These are phyloP conservation scores for Lepidium campestre DNA, from an alignment of 441 rosid species.

Conservation along the genomic window DNA sequence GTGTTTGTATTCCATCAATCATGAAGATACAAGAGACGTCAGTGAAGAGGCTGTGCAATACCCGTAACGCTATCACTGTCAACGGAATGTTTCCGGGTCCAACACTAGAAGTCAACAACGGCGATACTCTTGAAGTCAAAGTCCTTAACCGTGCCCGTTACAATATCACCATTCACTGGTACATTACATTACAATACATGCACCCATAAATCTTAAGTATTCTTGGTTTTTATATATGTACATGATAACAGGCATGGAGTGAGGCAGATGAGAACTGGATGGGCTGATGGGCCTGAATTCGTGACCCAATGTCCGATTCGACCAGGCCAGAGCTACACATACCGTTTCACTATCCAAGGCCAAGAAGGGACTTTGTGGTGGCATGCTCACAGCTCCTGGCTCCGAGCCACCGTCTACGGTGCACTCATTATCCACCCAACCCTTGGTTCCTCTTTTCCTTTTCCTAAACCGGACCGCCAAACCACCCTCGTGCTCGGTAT, in stretches of 20 bases:
- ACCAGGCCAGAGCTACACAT: conserved; percentile 72
- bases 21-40: conserved; percentile 26
- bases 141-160: conserved; percentile 65
- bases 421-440: conserved; percentile 71
- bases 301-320: conserved; percentile 89
- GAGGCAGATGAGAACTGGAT: conserved; percentile 64
- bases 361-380: conserved; percentile 96
- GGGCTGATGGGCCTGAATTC: conserved; percentile 97
- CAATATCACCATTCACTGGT: conserved; percentile 89
- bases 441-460: conserved; percentile 64
- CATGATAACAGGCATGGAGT: conserved; percentile 64
- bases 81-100: conserved; percentile 94
- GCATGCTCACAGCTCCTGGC: conserved; percentile 96
- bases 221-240: no score
- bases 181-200: not conserved
- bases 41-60: conserved; percentile 97
- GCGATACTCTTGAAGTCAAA: conserved; percentile 65
- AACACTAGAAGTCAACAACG: conserved; percentile 64
- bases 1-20: not conserved
- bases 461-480: conserved; percentile 61
- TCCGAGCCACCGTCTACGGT: conserved; percentile 88
- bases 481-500: conserved; percentile 64
- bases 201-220: no score
- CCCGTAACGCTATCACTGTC: conserved; percentile 69
- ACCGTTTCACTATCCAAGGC: conserved; percentile 69